Evolutionary conservation across 139 green algal genomes (phyloP), one percentile per base, ranked within the genome.

Genomic region (Chlorella sp.): DNA sequence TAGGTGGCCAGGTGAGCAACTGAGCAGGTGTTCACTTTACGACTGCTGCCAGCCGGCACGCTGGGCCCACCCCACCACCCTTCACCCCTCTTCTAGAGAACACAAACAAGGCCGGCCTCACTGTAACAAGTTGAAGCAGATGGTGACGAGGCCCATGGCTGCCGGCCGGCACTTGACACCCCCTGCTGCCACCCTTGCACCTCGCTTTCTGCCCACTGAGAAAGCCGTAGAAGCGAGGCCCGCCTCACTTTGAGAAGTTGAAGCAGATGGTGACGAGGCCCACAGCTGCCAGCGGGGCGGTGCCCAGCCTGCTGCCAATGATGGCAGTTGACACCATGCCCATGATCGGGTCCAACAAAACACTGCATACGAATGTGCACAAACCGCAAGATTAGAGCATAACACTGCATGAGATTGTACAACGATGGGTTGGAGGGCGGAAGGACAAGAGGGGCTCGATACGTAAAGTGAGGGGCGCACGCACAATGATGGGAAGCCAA

Each of bases 281-380:
- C 12, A 94, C 91, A 11, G 89, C 91, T 4, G 86, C 91, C 37
- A 94, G 86, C 0, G 79, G 73, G 16, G 80, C 86, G 12, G 91
- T 94, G 37, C 91, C 91, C 75, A 94, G 85, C 66, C 71, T 42
- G 18, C 81, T 40, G 1, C 91, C 91, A 32, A 94, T 88, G n/a
- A 94, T 91, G 60, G 89, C 89, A 39, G 88, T 75, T 39, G 34
- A 82, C 34, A 94, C 88, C 68, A 94, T 69, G 84, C 86, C 86
- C 91, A 94, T 92, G 34, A 94, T 77, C 9, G 91, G 91, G 71
- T 94, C 91, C 64, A 93, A 83, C 61, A 93, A 79, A 48, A 91
- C 82, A 22, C 75, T 91, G 48, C 57, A 68, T n/a, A n/a, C n/a
- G n/a, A n/a, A n/a, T n/a, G n/a, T n/a, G n/a, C n/a, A n/a, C n/a